Conservation (phyloP, 2,329 filamentous ascomycete species). For the Stagonosporopsis tanaceti region DNA sequence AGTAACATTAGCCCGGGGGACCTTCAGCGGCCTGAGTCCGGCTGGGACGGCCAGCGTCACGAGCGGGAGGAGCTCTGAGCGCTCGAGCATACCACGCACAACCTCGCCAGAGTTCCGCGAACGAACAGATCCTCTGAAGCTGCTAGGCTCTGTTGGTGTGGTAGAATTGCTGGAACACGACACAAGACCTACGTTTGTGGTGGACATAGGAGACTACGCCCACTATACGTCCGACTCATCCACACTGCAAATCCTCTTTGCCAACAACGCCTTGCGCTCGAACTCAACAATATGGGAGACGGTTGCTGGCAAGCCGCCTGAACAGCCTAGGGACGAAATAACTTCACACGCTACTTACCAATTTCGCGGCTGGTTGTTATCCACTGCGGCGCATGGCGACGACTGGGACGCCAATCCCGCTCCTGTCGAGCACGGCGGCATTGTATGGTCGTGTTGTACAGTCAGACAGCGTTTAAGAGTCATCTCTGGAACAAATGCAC, state of each 20-base stretch:
- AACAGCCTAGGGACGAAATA: slow-evolving; percentile 48
- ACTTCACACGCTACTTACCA: slow-evolving; percentile 45
- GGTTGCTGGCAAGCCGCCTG: slow-evolving; percentile 57
- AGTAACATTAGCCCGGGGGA: slow-evolving; percentile 60
- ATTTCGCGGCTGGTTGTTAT: slow-evolving; percentile 76
- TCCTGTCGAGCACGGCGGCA: slow-evolving; percentile 66
- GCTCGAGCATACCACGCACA: slow-evolving; percentile 58
- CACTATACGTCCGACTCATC: slow-evolving; percentile 59
- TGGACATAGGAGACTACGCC: slow-evolving; percentile 69
- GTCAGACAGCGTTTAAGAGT: slow-evolving; percentile 73
- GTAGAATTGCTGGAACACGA: slow-evolving; percentile 79
- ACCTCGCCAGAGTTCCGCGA: slow-evolving; percentile 62
- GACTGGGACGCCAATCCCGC: slow-evolving; percentile 60
- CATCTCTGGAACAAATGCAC: slow-evolving; percentile 61
- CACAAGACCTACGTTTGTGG: slow-evolving; percentile 76
- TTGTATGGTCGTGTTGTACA: slow-evolving; percentile 75
- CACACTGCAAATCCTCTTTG: slow-evolving; percentile 69
- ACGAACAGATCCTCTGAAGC: slow-evolving; percentile 59
- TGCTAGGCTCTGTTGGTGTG: slow-evolving; percentile 71
- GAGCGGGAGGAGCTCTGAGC: slow-evolving; percentile 63
- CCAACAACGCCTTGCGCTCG: slow-evolving; percentile 71
- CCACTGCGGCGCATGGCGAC: slow-evolving; percentile 61
- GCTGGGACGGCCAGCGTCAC: slow-evolving; percentile 57
- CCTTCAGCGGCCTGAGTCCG: slow-evolving; percentile 50
- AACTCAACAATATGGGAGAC: slow-evolving; percentile 64